Evolutionary conservation across 768 basidiomycete species (phyloP), one percentile per base, ranked within the genome.

Genomic region (Suillus sp.): DNA sequence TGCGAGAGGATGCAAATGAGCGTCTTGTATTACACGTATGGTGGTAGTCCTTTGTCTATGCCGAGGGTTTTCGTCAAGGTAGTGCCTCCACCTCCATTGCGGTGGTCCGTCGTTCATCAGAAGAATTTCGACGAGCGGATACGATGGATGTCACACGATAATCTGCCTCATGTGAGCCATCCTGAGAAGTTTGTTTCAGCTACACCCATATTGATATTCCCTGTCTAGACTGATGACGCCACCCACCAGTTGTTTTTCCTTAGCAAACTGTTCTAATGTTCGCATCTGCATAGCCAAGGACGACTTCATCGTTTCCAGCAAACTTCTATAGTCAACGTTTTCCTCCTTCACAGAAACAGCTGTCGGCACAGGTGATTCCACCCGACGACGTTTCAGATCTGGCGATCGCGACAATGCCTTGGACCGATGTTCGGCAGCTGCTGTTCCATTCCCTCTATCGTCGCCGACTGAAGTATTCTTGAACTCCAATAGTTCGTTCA

Each of bases 281-380:
- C 75, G 70, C 8, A 79, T 77, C 69, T 85, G 84, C 69, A 79
- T 74, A 57, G 84, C 79, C 66, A 85, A 80, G 69, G 83, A 79
- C 65, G 70, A 66, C 70, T 80, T 83, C 80, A 85, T 79, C 63
- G 79, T 75, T 59, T 71, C 75, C 35, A 85, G 76, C 65, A 80
- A 74, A 30, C 75, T 68, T 60, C 72, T 75, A 30, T 78, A 59
- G 35, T 70, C 71, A 27, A 70, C 58, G 27, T 66, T 68, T 50
- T 37, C 60, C 25, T 71, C 69, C 32, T 66, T 68, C 20, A 67
- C 63, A 20, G 66, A 64, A n/a, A 40, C 22, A 6, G 62, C 65
- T 13, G 64, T 47, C 34, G 66, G 56, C 37, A 61, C 42, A n/a
- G 72, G 62, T 30, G 66, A 42, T 30, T 62, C 55, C 38, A 61